A percentile compares a stretch with the other conserved stretches of the same genome.
These are phyloP conservation scores for Penicillium bovifimosum DNA, from an alignment of 495 filamentous ascomycete species.

Conservation along the genomic window DNA sequence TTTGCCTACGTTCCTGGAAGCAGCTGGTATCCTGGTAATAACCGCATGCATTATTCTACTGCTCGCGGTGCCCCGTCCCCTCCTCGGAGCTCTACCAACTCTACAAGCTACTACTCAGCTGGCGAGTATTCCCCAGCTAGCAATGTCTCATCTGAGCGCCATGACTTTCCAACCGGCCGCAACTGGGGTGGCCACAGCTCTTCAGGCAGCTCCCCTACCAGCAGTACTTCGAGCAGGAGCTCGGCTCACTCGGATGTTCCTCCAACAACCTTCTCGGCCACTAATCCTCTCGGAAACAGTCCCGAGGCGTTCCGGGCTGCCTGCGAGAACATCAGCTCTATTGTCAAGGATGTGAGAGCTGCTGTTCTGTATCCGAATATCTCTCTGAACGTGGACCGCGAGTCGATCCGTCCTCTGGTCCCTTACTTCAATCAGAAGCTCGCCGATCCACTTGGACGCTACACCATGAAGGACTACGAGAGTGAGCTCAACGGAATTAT, in stretches of 20 bases:
- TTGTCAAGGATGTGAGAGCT: not conserved
- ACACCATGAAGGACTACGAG: constrained; percentile 22
- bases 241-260: not conserved
- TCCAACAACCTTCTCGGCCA: not conserved
- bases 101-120: too few relatives aligned
- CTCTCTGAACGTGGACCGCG: not conserved
- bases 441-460: constrained; percentile 14
- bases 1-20: too few relatives aligned
- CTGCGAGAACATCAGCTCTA: not conserved
- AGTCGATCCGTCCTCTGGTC: constrained; percentile 16
- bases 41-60: too few relatives aligned
- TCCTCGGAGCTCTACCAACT: not conserved
- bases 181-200: too few relatives aligned
- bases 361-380: not conserved
- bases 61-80: not conserved
- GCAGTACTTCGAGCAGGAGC: not conserved
- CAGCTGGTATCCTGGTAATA: too few relatives aligned
- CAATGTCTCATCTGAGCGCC: too few relatives aligned
- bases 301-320: not conserved
- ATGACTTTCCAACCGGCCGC: too few relatives aligned
- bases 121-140: too few relatives aligned
- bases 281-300: not conserved
- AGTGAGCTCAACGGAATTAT: constrained; percentile 28
- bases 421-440: constrained; percentile 27
- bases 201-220: too few relatives aligned